Evolutionary conservation across 768 basidiomycete species (phyloP).

Genomic region (Suillus sp.): DNA sequence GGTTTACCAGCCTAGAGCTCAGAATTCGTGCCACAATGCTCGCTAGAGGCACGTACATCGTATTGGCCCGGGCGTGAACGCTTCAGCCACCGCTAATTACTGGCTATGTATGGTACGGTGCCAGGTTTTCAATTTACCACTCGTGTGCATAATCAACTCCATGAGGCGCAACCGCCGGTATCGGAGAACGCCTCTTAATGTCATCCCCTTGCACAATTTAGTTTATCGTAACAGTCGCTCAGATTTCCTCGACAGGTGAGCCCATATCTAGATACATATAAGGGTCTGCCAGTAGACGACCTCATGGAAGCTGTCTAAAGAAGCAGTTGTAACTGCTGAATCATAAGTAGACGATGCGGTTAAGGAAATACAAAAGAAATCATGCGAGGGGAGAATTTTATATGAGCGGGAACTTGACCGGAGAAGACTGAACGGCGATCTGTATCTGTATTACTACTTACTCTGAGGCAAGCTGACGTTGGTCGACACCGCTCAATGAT

Average conservation of each 20-base stretch:
- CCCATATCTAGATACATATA: not conserved
- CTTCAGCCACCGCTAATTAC: not conserved
- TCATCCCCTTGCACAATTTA: not conserved
- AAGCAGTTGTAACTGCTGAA: not conserved
- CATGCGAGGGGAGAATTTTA: not conserved
- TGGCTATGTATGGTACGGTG: too few relatives aligned
- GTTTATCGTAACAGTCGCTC: not conserved
- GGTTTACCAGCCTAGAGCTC: not conserved
- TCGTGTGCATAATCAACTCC: not conserved
- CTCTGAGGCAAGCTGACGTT: not conserved
- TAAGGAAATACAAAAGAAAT: slow-evolving; percentile 5
- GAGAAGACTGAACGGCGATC: not conserved
- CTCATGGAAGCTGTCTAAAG: not conserved
- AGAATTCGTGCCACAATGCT: not conserved
- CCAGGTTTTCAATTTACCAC: not conserved
- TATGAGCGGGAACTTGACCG: not conserved
- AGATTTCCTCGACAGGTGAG: not conserved
- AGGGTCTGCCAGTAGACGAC: not conserved
- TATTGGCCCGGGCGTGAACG: not conserved
- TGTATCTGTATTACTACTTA: not conserved
- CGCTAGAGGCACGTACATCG: not conserved
- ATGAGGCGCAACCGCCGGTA: not conserved
- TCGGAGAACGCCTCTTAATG: not conserved
- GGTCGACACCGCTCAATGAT: slow-evolving; percentile 3
- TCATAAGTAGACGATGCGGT: not conserved